These are phyloP conservation scores for Candida anglica DNA, from an alignment of 805 yeast species.

Conservation along the genomic window DNA sequence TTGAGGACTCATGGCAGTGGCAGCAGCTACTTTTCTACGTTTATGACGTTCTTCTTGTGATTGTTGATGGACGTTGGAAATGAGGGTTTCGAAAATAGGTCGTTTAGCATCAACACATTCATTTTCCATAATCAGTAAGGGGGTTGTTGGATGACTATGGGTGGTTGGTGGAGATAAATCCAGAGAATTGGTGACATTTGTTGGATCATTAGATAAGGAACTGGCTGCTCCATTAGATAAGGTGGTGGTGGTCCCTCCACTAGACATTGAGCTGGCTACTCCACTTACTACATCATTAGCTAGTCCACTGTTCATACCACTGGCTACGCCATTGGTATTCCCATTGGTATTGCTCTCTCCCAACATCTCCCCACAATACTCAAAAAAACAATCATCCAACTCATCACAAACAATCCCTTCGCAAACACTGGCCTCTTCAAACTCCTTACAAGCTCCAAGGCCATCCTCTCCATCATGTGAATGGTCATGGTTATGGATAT, in stretches of 20 bases:
- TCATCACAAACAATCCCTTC: slow-evolving; percentile 40
- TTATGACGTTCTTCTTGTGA: slow-evolving; percentile 3
- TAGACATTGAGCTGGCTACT: background rate
- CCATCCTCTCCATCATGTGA: slow-evolving; percentile 7
- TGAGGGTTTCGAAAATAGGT: slow-evolving; percentile 35
- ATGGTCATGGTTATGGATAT: slow-evolving; percentile 50
- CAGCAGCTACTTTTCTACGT: background rate
- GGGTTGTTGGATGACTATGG: background rate
- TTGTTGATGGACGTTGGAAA: slow-evolving; percentile 28
- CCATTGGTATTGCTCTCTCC: slow-evolving; percentile 1
- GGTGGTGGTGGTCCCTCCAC: background rate
- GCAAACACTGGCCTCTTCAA: slow-evolving; percentile 30
- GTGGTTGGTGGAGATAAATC: background rate
- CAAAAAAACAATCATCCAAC: slow-evolving; percentile 40
- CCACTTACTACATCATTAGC: background rate
- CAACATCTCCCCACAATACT: slow-evolving; percentile 26
- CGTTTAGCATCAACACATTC: slow-evolving; percentile 27
- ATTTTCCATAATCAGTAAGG: too few relatives aligned
- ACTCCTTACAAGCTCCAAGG: slow-evolving; percentile 19
- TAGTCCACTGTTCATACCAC: background rate
- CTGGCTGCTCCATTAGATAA: background rate
- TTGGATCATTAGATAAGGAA: background rate
- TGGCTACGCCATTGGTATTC: background rate
- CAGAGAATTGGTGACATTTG: background rate
- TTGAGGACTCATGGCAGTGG: background rate